Evolutionary conservation across 768 basidiomycete species (phyloP).

Genomic region (Boletus reticulatus): DNA sequence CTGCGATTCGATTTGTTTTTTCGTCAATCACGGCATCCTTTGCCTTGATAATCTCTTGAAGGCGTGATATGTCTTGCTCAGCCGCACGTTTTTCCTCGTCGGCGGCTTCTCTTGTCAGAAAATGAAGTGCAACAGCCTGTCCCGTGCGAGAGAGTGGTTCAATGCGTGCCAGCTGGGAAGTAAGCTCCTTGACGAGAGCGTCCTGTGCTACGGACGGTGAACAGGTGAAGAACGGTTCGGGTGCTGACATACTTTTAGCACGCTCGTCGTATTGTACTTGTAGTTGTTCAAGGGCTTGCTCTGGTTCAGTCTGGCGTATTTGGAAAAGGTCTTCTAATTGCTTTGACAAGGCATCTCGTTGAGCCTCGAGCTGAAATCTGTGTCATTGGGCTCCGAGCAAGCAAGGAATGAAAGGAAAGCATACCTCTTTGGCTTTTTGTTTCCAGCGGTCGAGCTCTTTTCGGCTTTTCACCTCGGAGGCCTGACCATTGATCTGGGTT

Average conservation of each 20-base stretch:
- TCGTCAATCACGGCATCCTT: conserved; percentile 40
- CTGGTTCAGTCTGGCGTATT: conserved; percentile 64
- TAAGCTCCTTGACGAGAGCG: conserved; percentile 43
- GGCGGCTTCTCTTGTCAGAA: conserved; percentile 72
- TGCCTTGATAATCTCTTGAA: conserved; percentile 43
- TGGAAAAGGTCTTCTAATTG: conserved; percentile 61
- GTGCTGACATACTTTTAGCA: conserved; percentile 44
- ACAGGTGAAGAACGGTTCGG: not conserved
- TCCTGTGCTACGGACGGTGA: conserved; percentile 51
- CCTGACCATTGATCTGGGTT: not conserved
- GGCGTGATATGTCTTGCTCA: conserved; percentile 46
- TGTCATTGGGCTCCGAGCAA: not conserved
- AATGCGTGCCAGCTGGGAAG: conserved; percentile 48
- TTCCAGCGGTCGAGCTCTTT: conserved; percentile 33
- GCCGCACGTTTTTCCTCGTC: conserved; percentile 61
- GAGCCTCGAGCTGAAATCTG: conserved; percentile 31
- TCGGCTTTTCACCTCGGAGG: conserved; percentile 12
- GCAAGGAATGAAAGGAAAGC: not conserved
- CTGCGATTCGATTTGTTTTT: conserved; percentile 45
- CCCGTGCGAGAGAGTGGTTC: conserved; percentile 53
- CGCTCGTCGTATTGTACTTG: conserved; percentile 50
- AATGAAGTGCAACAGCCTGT: conserved; percentile 53
- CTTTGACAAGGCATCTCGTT: conserved; percentile 44
- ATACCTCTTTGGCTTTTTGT: conserved; percentile 28
- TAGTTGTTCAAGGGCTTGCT: conserved; percentile 49